Evolutionary conservation across 768 basidiomycete species (phyloP), one percentile per base, ranked within the genome.

Genomic region (Mycena capillaripes): DNA sequence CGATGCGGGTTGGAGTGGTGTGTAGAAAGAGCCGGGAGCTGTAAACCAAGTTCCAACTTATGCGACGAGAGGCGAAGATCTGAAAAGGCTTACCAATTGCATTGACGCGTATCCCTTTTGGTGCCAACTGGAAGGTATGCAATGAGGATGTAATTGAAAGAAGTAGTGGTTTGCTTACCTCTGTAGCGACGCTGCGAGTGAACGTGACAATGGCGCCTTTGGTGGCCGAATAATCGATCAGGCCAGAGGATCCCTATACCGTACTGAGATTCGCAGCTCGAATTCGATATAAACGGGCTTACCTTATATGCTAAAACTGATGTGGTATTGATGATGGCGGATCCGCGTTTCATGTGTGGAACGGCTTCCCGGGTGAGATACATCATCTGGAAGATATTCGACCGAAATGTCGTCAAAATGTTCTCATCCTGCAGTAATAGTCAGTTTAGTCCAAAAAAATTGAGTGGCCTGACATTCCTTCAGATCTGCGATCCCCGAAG

Each of bases 171-270:
- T 23, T 23, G 34, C 29, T 30, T 19, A 70, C 60, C 70, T 91
- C 88, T 36, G 83, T 75, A 0, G 89, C 86, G 42, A 91, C 82
- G 9, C 88, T 85, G 23, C 89, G 85, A 9, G 89, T 90, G 78
- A 91, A 91, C 11, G 87, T 81, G 11, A 87, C 76, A 76, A 91
- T 90, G 6, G 89, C 89, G 4, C 89, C 90, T 80, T 92, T 92
- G 9, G 91, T 92, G 2, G 87, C 75, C 8, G 86, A 86, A 80
- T 90, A 90, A 78, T 91, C 89, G 36, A 82, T 64, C 80, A 82
- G 42, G 56, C 36, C n/a, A 10, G 40, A 25, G 48, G 76, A 74
- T 32, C 69, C 52, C 66, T 61, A 25, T 4, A 89, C 90, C 4
- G 87, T 89, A 73, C 85, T 86, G 71, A 89, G 84, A 38, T 38